Base-by-base conservation (phyloP, 768 basidiomycete species). In the Phallus indusiatus region DNA sequence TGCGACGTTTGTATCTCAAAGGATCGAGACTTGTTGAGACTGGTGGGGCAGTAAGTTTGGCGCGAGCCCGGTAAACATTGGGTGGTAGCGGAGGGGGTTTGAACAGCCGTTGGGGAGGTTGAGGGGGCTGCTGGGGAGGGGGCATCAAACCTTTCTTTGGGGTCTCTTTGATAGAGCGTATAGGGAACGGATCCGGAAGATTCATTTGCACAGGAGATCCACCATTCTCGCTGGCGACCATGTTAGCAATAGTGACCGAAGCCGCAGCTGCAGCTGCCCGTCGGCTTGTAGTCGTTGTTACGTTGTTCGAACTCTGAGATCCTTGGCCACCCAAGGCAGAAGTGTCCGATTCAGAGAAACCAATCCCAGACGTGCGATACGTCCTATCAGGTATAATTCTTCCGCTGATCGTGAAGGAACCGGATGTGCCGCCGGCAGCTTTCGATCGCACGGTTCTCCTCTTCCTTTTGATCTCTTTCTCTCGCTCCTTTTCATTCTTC, bases 211-310 rank as follows among this genome's bases (percentile, higher is more conserved):
- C 36, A 63, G 55, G 84, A 76, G 24, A 78, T 68, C 33, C 83
- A 55, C 89, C 90, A 64, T 94, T 94, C 73, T 94, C 93, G 1
- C 88, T 88, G 1, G 93, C 93, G 1, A 94, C 90, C 81, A 95
- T 90, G 65, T 86, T 90, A 34, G 90, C 90, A 64, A 93, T 93
- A n/a, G 84, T 90, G 48, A 88, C 63, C 5, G 83, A 83, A 2
- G 90, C 90, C 5, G 88, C 88, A 0, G 87, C 86, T 0, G 94
- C 94, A 0, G 94, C 94, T 2, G 91, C 93, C 65, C 93, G 77
- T 58, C 90, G 74, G 0, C 85, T 84, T 12, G 82, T 81, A 0
- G 88, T 86, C 1, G 84, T 84, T 56, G 76, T 81, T 3, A 82
- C 81, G 0, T 85, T 82, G 16, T 78, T 80, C 1, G 81, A 84